Evolutionary conservation across 2,329 filamentous ascomycete species (phyloP), one percentile per base, ranked within the genome.

Genomic region (Calonectria montana): DNA sequence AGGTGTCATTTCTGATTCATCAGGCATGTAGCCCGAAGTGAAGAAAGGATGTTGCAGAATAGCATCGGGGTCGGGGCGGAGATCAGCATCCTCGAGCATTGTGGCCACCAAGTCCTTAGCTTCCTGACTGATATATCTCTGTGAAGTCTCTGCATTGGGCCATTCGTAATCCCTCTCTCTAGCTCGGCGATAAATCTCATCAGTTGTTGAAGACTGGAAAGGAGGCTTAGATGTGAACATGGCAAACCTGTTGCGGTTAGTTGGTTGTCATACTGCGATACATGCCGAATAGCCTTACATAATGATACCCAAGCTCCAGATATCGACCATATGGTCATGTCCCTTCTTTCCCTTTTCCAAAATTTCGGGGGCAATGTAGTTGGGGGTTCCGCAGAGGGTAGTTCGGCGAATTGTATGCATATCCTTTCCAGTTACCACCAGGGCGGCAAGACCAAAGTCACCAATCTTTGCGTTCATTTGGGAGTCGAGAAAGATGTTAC

Each of bases 401-500:
- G 95, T 98, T 79, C 97, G 91, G 75, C 97, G 91, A 79, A 91
- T 91, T 72, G 91, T 95, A 83, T 92, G 92, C 89, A 94, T 94
- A 80, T 99, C 97, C 82, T 93, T 95, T 80, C 96, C 95, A 12
- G 96, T 97, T 53, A 98, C 92, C 69, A 98, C 88, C 78, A 99
- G 88, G 31, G 97, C 97, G 35, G 97, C 97, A 67, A 99, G 88
- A 3, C 97, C 97, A 85, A 99, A 99, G 83, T 99, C 97, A 53
- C 97, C 97, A 78, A 99, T 95, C 83, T 99, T 99, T 78, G 98
- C 93, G 80, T 99, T 97, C 96, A 99, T 98, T 76, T 95, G 89
- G 66, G 91, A 91, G 82, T 99, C 97, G 65, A 99, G 88, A 80
- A 99, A 99, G 76, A 99, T 93, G 82, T 99, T 99, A 61, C 97